Conservation (phyloP, 208 protist genomes). For the Trypanosoma mega region DNA sequence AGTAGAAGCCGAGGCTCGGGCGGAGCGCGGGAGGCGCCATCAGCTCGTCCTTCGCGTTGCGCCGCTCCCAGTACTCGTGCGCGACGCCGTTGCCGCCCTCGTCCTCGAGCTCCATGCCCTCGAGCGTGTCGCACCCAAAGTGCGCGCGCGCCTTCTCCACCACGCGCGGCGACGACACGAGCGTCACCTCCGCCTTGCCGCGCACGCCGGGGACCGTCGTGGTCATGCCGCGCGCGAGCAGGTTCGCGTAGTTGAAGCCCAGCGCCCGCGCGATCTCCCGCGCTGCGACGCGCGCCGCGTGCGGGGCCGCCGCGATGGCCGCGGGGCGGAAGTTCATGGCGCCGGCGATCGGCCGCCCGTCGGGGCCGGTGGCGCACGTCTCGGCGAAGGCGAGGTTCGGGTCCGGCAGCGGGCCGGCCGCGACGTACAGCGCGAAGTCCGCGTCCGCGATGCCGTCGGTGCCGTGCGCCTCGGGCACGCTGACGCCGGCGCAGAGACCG, state of each 20-base stretch:
- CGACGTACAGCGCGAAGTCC: constrained; percentile 50
- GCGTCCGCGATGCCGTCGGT: constrained; percentile 32
- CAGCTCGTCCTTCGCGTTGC: constrained; percentile 73
- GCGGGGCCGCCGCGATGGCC: constrained; percentile 20
- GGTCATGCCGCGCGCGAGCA: neutral
- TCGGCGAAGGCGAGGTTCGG: constrained; percentile 39
- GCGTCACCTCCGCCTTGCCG: constrained; percentile 26
- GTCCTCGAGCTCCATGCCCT: constrained; percentile 68
- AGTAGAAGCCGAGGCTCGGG: constrained; percentile 36
- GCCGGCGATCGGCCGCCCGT: constrained; percentile 32
- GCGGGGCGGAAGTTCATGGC: constrained; percentile 43
- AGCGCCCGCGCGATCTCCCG: constrained; percentile 85
- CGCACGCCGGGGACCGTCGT: constrained; percentile 19
- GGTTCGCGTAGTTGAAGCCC: constrained; percentile 26
- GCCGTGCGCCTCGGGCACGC: constrained; percentile 32
- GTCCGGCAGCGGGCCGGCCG: constrained; percentile 27
- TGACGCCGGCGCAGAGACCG: constrained; percentile 30
- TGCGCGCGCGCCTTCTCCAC: constrained; percentile 33
- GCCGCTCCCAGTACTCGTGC: constrained; percentile 81
- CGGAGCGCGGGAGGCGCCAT: constrained; percentile 64
- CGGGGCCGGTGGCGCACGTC: constrained; percentile 19
- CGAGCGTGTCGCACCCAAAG: constrained; percentile 53
- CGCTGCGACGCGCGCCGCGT: constrained; percentile 24
- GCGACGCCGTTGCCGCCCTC: constrained; percentile 38
- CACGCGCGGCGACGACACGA: constrained; percentile 35